Percentiles rank a stretch among this genome's conserved stretches.
Evolutionary conservation across 257 asterid species (phyloP).

Genomic region (Salvia splendens): DNA sequence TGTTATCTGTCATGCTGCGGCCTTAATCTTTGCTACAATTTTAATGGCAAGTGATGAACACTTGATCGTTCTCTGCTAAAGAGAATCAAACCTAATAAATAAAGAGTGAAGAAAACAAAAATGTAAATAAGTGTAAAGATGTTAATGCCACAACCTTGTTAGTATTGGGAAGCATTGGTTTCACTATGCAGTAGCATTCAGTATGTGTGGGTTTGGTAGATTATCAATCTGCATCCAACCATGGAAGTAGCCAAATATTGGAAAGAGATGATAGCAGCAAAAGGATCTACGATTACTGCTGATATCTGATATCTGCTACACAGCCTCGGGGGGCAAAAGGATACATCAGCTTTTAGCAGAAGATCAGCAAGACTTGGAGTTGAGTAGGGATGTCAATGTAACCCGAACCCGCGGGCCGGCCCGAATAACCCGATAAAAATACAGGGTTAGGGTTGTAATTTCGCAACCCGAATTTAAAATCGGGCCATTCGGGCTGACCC

Average conservation of each 20-base stretch:
- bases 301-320: slow-evolving; percentile 62
- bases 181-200: not conserved
- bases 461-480: too few relatives aligned
- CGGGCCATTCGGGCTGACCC: too few relatives aligned
- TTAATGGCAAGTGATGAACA: not conserved
- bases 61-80: slow-evolving; percentile 2
- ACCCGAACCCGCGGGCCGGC: too few relatives aligned
- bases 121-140: slow-evolving; percentile 5
- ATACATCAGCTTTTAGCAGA: slow-evolving; percentile 55
- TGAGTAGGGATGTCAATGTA: too few relatives aligned
- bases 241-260: slow-evolving; percentile 67
- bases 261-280: slow-evolving; percentile 56
- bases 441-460: too few relatives aligned
- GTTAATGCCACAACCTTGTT: not conserved
- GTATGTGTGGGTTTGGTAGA: not conserved
- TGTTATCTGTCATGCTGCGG: not conserved
- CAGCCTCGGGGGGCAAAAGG: slow-evolving; percentile 56
- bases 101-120: not conserved
- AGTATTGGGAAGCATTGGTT: not conserved
- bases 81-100: too few relatives aligned
- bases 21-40: not conserved
- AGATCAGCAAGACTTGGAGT: slow-evolving; percentile 60
- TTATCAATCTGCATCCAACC: slow-evolving; percentile 39
- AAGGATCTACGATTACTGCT: slow-evolving; percentile 60
- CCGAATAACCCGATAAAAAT: too few relatives aligned